Evolutionary conservation across 768 basidiomycete genomes (phyloP).

Genomic region (Kwoniella mangroviensis): DNA sequence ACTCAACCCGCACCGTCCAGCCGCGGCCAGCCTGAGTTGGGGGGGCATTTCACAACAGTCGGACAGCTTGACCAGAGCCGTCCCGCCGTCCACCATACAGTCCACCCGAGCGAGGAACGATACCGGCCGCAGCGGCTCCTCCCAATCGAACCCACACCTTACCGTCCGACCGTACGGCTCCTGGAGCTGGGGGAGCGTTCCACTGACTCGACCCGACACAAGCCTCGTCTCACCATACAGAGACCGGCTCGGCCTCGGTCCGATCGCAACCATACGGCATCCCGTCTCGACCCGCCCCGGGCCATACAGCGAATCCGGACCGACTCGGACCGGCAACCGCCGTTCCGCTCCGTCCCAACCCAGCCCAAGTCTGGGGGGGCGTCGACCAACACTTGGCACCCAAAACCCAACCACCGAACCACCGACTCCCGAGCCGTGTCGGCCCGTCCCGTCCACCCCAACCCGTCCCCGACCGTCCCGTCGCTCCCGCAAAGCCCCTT

Average conservation of each 20-base stretch:
- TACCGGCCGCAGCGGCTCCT: too few relatives aligned
- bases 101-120: not conserved
- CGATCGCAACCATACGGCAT: not conserved
- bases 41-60: not conserved
- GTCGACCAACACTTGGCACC: conserved; percentile 1
- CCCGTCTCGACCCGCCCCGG: not conserved
- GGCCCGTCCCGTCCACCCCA: not conserved
- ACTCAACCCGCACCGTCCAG: too few relatives aligned
- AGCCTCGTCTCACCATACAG: not conserved
- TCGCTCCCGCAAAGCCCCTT: not conserved
- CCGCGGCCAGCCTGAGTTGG: not conserved
- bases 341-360: not conserved
- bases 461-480: not conserved
- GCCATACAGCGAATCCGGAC: not conserved
- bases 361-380: not conserved
- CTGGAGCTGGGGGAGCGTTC: not conserved
- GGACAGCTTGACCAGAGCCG: too few relatives aligned
- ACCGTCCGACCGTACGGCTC: not conserved
- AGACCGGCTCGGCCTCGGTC: not conserved
- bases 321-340: not conserved
- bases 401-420: too few relatives aligned
- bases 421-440: not conserved
- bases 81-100: not conserved
- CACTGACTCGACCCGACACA: not conserved
- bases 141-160: not conserved